Evolutionary conservation across 1,139 yeast genomes (phyloP), one percentile per base, ranked within the genome.

Genomic region (Hemisphaericaspora xylanilytica): DNA sequence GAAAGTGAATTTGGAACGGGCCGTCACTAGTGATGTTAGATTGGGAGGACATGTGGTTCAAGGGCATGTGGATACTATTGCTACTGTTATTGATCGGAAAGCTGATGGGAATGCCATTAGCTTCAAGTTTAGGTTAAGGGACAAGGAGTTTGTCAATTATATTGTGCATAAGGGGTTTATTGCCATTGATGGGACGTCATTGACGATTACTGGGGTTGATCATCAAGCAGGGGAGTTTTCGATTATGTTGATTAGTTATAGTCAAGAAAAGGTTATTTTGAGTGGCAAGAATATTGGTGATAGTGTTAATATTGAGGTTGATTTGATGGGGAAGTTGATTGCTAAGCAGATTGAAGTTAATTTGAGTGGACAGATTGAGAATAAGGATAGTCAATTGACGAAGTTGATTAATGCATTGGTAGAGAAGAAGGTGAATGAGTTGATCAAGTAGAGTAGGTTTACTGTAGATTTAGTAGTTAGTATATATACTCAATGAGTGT

Each of bases 41-140:
- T 79, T 90, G 55, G 98, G 99, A 20, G 98, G 99, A 1, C 99
- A 92, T 62, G 80, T 90, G 45, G 98, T 92, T 2, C 98, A 92
- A 54, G 99, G 98, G 11, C 99, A 92, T 65, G 90, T 94, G 25
- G 98, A 92, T 57, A 87, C 97, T 0, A 73, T 83, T 22, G 97
- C 96, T 4, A 63, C 64, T 24, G 85, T 94, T 28, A 73, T 75
- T 1, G 59, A 63, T 2, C 70, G 65, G 25, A 63, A 48, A 6
- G 64, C 75, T 0, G 97, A 90, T 54, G 94, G 85, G 3, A 86
- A 89, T 60, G 85, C 97, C 2, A 67, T 89, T 27, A 70, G 82
- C 2, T 84, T 80, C 56, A 85, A 88, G 2, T 89, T 92, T 62
- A 66, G 75, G 59, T 73, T 90, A 42, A 67, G 86, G 40, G 95